Percentiles rank a stretch among this genome's conserved stretches.
phyloP scores from a whole-genome alignment of 2,329 filamentous ascomycete species.

The Pyrenochaeta sp. region DNA sequence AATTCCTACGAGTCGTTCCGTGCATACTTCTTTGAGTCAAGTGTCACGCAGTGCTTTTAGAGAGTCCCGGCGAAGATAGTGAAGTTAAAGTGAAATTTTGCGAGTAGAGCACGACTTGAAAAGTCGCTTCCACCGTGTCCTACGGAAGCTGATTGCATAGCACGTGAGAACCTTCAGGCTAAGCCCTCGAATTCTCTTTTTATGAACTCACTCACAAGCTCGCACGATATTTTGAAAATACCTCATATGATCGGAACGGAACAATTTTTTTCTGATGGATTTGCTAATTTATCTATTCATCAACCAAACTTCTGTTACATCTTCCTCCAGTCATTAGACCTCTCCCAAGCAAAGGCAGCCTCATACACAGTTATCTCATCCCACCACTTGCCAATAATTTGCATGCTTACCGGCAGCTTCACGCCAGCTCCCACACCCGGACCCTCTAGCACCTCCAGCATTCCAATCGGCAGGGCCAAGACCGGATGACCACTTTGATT shows the following conservation, averaged over 20 bases:
- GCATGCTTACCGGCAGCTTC: conserved; percentile 62
- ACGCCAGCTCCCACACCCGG: conserved; percentile 29
- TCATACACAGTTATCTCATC: conserved; percentile 58
- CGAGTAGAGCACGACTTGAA: too few relatives aligned
- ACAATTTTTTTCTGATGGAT: too few relatives aligned
- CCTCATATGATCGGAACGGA: too few relatives aligned
- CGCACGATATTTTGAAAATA: too few relatives aligned
- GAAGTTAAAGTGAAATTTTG: too few relatives aligned
- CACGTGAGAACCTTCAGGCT: too few relatives aligned
- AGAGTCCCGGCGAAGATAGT: not conserved
- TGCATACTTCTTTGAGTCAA: not conserved
- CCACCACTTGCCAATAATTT: conserved; percentile 63
- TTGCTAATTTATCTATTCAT: not conserved
- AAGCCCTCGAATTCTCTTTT: too few relatives aligned
- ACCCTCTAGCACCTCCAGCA: conserved; percentile 53
- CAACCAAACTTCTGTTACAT: conserved; percentile 14
- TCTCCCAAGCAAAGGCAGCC: conserved; percentile 60
- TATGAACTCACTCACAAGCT: too few relatives aligned
- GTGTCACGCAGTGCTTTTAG: not conserved
- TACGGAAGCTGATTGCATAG: too few relatives aligned
- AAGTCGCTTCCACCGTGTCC: too few relatives aligned
- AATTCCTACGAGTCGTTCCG: too few relatives aligned
- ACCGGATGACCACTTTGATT: conserved; percentile 67
- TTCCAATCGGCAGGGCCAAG: conserved; percentile 61
- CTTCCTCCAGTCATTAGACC: conserved; percentile 55